Evolutionary conservation across 73 alveolate species (phyloP).

Genomic region (Halteria grandinella): DNA sequence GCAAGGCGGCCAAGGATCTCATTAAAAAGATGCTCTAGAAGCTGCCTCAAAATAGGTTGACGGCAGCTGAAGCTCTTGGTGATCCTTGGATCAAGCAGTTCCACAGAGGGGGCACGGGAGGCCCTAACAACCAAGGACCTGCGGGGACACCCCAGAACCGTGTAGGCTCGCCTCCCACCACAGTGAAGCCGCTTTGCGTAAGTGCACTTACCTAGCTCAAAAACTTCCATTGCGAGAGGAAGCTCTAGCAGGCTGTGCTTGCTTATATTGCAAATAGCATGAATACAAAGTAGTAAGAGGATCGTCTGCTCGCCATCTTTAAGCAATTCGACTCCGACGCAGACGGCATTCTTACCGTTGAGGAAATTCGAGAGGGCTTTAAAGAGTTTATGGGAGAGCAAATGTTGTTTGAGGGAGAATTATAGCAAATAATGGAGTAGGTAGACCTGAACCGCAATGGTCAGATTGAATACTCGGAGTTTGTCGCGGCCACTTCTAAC

Average conservation of each 20-base stretch:
- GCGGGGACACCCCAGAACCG: too few species aligned
- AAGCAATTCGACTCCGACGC: constrained; percentile 42
- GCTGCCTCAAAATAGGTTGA: constrained; percentile 65
- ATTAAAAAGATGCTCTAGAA: constrained; percentile 67
- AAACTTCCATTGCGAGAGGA: constrained; percentile 63
- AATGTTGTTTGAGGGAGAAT: constrained; percentile 39
- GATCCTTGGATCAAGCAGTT: constrained; percentile 78
- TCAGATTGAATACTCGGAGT: constrained; percentile 60
- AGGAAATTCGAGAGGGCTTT: constrained; percentile 61
- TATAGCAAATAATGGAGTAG: constrained; percentile 41
- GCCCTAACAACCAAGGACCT: too few species aligned
- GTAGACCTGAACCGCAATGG: constrained; percentile 67
- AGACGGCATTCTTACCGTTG: constrained; percentile 61
- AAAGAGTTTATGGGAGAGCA: constrained; percentile 56
- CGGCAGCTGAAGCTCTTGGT: constrained; percentile 71
- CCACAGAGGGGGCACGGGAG: constrained; percentile 33
- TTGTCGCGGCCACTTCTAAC: constrained; percentile 52
- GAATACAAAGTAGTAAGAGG: constrained; percentile 53
- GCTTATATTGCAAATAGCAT: constrained; percentile 67
- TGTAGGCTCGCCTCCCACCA: too few species aligned
- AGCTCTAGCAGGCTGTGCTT: constrained; percentile 61
- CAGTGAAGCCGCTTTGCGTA: constrained; percentile 51
- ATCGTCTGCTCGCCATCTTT: constrained; percentile 21
- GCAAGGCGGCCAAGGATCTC: constrained; percentile 74
- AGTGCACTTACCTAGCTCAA: constrained; percentile 47